Evolutionary conservation across 306 rosid genomes (phyloP), one percentile per base, ranked within the genome.

Genomic region (Alnus rubra): DNA sequence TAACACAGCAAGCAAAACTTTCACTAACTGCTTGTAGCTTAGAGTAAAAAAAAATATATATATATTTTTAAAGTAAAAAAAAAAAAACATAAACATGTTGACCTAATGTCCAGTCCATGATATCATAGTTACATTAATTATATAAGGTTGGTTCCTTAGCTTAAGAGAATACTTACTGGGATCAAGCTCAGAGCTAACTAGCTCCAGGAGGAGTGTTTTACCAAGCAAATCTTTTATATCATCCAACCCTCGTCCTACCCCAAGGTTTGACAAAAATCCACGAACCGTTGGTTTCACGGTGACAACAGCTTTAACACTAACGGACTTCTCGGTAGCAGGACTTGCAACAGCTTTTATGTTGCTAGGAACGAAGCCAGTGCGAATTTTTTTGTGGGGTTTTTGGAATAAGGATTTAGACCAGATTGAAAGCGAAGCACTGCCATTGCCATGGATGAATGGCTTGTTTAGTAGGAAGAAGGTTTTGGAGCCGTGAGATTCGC

Each of bases 221-320:
- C 97, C 95, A 4, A 86, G 85, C 88, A 92, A 73, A 83, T 92
- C 97, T 2, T 85, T 85, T 2, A 92, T 47, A 55, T 80, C 89
- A 81, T 92, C 97, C 15, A 88, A 82, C 42, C 88, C 69, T 19
- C 77, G 35, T 39, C 85, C 84, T 39, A 88, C 65, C 70, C 89
- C 81, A 1, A 92, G 71, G 65, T 77, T 79, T 14, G 89, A 81
- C 80, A 90, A 74, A 54, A 92, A 84, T 6, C 88, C 90, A 62
- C 75, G 19, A 62, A 2, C 65, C 0, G 90, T 58, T 71, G 82
- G 37, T 69, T 82, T 79, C 0, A 87, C 88, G 28, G 74, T 82
- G 10, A 87, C 84, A 10, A 55, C 60, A 31, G 81, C 86, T 67
- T 79, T 79, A 30, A 87, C 68, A 14, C 51, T 79, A 33, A 74